Conservation (phyloP, 202 grass and related monocot genomes). For the Carex sylvatica region DNA sequence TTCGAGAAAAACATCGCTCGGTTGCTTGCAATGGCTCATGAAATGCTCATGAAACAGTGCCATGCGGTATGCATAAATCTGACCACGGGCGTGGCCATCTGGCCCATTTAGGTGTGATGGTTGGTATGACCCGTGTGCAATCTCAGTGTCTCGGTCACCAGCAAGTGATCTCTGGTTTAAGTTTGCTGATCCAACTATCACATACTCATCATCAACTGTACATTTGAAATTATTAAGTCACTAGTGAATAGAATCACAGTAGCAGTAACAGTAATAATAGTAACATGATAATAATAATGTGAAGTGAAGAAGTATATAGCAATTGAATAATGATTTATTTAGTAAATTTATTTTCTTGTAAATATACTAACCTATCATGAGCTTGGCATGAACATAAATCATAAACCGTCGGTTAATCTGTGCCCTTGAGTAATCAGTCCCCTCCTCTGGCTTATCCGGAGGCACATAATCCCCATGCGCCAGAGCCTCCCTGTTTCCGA, state of each 20-base stretch:
- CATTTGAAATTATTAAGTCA: background rate
- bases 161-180: constrained; percentile 89
- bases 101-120: constrained; percentile 58
- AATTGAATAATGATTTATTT: background rate
- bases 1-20: constrained; percentile 29
- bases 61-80: constrained; percentile 64
- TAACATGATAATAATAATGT: background rate
- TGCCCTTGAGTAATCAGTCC: constrained; percentile 61
- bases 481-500: constrained; percentile 67
- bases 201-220: constrained; percentile 80
- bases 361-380: constrained; percentile 71
- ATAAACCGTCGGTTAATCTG: constrained; percentile 59
- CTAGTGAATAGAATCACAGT: background rate
- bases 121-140: constrained; percentile 86
- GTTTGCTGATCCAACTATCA: constrained; percentile 85
- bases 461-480: constrained; percentile 49
- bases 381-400: constrained; percentile 88
- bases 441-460: constrained; percentile 32
- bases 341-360: background rate
- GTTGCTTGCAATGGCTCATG: constrained; percentile 18
- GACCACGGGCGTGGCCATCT: constrained; percentile 29
- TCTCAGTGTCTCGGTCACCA: constrained; percentile 78
- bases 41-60: constrained; percentile 92
- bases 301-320: background rate
- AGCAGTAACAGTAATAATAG: too few species aligned